Base-by-base conservation (phyloP, 2,329 filamentous ascomycete genomes). In the Ophiocordyceps sinensis region DNA sequence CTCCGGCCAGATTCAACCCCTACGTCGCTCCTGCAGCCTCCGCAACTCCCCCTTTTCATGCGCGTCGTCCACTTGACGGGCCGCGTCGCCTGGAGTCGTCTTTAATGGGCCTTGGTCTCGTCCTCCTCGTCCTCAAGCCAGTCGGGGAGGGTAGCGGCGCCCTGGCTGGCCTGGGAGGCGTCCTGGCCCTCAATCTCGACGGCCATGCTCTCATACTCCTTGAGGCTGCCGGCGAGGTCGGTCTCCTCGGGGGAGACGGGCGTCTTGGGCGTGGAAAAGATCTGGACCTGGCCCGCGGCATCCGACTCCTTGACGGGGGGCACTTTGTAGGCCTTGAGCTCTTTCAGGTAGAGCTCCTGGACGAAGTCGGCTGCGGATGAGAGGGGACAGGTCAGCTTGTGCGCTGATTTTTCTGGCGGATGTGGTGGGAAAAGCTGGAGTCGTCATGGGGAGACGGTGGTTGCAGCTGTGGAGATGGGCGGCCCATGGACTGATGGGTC, bases 291-390 rank as follows among this genome's bases (percentile, higher is more conserved):
- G 61, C 85, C 88, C 54, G 89, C 82, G 60, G 88, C 72, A 60
- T 96, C 91, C 56, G 77, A 77, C 49, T 86, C 74, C 75, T 95
- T 94, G 68, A 89, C 62, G 52, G 78, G 71, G 43, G 84, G 71
- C 49, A 80, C 71, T 77, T 96, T 96, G 82, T 94, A 96, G 67
- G 79, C 77, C 71, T 89, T 91, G 61, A 98, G 79, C 69, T 96
- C 88, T 65, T 82, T 83, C 55, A 98, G 79, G 75, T 98, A 98
- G 60, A 98, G 77, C 63, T 96, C 89, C 70, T 96, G 91, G 56
- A 98, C 85, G 58, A 94, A 79, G 66, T 98, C 91, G 78, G 85
- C 91, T 96, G 60, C 49, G 40, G 23, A 29, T 36, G 42, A 14
- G 41, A 35, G 43, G 19, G 19, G 19, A 26, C 40, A 40, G 5